These are phyloP conservation scores for Neospermospora avenae DNA, from an alignment of 2,329 filamentous ascomycete genomes.

Conservation along the genomic window DNA sequence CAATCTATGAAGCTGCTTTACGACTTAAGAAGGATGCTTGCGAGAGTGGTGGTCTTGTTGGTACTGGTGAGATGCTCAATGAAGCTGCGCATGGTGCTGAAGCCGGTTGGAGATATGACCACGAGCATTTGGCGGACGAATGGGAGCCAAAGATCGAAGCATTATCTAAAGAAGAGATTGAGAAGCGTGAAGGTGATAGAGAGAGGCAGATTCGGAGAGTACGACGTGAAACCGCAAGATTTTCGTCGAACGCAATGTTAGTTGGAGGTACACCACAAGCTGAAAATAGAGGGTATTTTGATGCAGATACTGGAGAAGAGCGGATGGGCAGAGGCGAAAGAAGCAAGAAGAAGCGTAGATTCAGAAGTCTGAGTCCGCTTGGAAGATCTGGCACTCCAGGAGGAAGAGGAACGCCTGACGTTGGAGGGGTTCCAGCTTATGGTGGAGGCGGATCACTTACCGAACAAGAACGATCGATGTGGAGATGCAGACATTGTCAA, in stretches of 20 bases:
- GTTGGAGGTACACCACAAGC: conserved; percentile 66
- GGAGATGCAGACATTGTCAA: conserved; percentile 85
- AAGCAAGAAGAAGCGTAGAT: conserved; percentile 91
- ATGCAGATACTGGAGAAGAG: conserved; percentile 60
- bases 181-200: conserved; percentile 91
- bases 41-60: conserved; percentile 84
- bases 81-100: conserved; percentile 79
- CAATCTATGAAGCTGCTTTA: conserved; percentile 92
- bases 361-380: conserved; percentile 80
- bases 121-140: conserved; percentile 78
- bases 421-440: conserved; percentile 67
- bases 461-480: conserved; percentile 75
- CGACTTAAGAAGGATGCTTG: conserved; percentile 95
- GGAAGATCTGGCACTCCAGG: conserved; percentile 66
- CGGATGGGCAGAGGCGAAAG: conserved; percentile 88
- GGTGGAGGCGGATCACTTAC: conserved; percentile 57
- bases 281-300: conserved; percentile 43
- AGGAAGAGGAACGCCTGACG: conserved; percentile 77
- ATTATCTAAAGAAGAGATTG: conserved; percentile 92
- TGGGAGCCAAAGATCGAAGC: conserved; percentile 82
- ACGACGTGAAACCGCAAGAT: conserved; percentile 85
- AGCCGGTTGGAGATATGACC: conserved; percentile 93
- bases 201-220: conserved; percentile 86
- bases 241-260: conserved; percentile 83
- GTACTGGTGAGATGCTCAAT: conserved; percentile 77